Base-by-base conservation (phyloP, 2,329 filamentous ascomycete species). In the Alternaria brassicae region DNA sequence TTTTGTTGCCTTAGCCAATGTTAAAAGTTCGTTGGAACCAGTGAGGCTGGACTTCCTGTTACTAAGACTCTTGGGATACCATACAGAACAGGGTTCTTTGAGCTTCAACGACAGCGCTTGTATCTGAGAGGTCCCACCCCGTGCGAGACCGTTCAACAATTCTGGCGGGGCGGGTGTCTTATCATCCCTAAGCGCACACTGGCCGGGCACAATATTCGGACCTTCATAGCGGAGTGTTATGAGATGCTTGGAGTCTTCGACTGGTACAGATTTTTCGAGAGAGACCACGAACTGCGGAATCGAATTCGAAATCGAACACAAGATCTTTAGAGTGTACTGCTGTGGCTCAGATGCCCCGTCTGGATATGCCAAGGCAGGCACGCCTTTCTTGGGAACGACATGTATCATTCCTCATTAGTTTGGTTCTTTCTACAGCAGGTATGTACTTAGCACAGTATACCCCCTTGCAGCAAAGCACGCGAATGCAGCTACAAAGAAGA, bases 311-410 rank as follows among this genome's bases (percentile, higher is more conserved):
- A 27, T 27, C 30, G 30, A 56, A 17, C 19, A 17, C 19, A 56
- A 13, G 2, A 56, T 56, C 36, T 49, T 56, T 15, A 56, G 27
- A 36, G 34, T 49, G 40, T 32, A 56, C 27, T 34, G 44, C 34
- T 23, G 40, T 15, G 48, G 19, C 19, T 41, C 36, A 41, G 53
- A 56, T 42, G 17, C 44, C 48, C 48, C 53, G 48, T 56, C 23
- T 32, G 53, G n/a, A 49, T 50, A 56, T 6, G 53, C 53, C 36
- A 56, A 34, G 25, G 53, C 53, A 9, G 44, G 27, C 7, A 56
- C 44, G 27, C 53, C 53, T 49, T 56, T 36, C n/a, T 56, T 56
- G 53, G 42, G 53, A 50, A 56, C 44, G 15, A 56, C 40, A 21
- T 21, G 53, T n/a, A 49, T 25, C 51, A 49, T 56, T 56, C 9